Conservation (phyloP, 108 stramenopile genomes). For the Nannochloropsis oceanica region DNA sequence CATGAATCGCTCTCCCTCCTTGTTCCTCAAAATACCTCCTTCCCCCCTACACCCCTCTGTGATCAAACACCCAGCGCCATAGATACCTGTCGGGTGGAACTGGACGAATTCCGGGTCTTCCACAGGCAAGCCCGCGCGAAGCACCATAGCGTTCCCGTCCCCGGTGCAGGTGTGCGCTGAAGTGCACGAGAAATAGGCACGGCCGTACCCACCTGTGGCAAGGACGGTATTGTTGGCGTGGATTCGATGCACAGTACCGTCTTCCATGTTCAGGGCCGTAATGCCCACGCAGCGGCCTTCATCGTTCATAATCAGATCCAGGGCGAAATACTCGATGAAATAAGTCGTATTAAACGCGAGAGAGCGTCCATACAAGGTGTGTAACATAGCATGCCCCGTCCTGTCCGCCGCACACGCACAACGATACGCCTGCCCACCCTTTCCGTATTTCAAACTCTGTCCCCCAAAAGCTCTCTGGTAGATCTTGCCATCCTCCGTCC, state of each 20-base stretch:
- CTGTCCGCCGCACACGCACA: slow-evolving; percentile 95
- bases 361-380: slow-evolving; percentile 95
- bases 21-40: slow-evolving; percentile 90
- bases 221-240: slow-evolving; percentile 92
- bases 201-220: slow-evolving; percentile 96
- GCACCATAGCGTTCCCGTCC: slow-evolving; percentile 94
- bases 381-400: slow-evolving; percentile 99
- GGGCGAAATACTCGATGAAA: slow-evolving; percentile 93
- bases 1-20: slow-evolving; percentile 97
- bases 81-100: slow-evolving; percentile 99
- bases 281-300: slow-evolving; percentile 81
- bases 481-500: slow-evolving; percentile 95
- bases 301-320: slow-evolving; percentile 82
- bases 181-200: slow-evolving; percentile 95
- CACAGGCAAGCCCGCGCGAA: slow-evolving; percentile 64
- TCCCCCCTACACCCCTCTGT: slow-evolving; percentile 99
- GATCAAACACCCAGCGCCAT: slow-evolving; percentile 98
- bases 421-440: slow-evolving; percentile 89
- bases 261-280: slow-evolving; percentile 96
- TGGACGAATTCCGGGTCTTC: slow-evolving; percentile 99
- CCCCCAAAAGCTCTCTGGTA: slow-evolving; percentile 99
- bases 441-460: slow-evolving; percentile 85
- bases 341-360: slow-evolving; percentile 94
- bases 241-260: slow-evolving; percentile 89
- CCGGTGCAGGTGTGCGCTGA: slow-evolving; percentile 93